A percentile compares a stretch with the other conserved stretches of the same genome.
Conservation (phyloP, 805 yeast species). For the Maudiozyma turicensis region DNA sequence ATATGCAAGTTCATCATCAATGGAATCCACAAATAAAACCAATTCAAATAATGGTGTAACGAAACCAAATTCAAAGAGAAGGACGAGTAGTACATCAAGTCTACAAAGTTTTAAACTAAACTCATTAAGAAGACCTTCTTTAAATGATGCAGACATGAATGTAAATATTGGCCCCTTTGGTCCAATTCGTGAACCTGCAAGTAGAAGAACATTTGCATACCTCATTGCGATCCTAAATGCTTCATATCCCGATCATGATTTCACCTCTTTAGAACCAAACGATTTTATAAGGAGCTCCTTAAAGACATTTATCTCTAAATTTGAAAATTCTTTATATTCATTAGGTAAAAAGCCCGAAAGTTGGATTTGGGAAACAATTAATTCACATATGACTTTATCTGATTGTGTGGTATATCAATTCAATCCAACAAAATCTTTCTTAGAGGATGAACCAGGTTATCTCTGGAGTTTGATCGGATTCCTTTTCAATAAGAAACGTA, state of each 20-base stretch:
- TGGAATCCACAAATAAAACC: slow-evolving; percentile 11
- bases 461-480: slow-evolving; percentile 69
- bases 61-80: slow-evolving; percentile 9
- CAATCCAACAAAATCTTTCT: slow-evolving; percentile 32
- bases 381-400: slow-evolving; percentile 59
- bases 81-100: slow-evolving; percentile 22
- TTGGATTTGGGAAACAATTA: slow-evolving; percentile 84
- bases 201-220: slow-evolving; percentile 84
- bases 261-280: slow-evolving; percentile 72
- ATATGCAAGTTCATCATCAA: slow-evolving; percentile 24
- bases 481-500: slow-evolving; percentile 80
- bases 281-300: slow-evolving; percentile 48
- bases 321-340: slow-evolving; percentile 69
- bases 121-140: slow-evolving; percentile 20
- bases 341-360: slow-evolving; percentile 48
- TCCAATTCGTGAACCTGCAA: slow-evolving; percentile 74
- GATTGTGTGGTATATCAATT: slow-evolving; percentile 56
- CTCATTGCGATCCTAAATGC: slow-evolving; percentile 84
- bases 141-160: slow-evolving; percentile 17
- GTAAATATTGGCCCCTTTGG: slow-evolving; percentile 68
- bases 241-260: slow-evolving; percentile 94
- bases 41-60: slow-evolving; percentile 2
- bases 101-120: slow-evolving; percentile 8
- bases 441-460: slow-evolving; percentile 32
- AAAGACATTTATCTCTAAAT: slow-evolving; percentile 47